phyloP scores from a whole-genome alignment of 2,329 filamentous ascomycete species.

The Trichoderma arundinaceum region DNA sequence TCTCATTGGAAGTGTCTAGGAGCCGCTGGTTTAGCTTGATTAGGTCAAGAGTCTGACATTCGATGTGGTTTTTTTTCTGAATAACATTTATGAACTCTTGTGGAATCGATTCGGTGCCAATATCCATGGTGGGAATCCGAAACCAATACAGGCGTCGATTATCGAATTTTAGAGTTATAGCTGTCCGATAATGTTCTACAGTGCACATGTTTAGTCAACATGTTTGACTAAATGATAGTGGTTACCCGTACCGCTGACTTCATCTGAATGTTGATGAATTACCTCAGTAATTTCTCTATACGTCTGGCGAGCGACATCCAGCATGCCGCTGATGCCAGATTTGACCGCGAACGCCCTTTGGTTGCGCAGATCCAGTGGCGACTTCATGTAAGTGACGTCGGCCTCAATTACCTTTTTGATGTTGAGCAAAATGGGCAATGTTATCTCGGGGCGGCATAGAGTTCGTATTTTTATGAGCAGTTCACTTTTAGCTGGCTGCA shows the following conservation, averaged over 20 bases:
- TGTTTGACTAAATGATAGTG: background rate
- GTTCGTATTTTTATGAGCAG: conserved; percentile 72
- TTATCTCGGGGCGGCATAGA: conserved; percentile 69
- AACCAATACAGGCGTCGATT: conserved; percentile 80
- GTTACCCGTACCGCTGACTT: conserved; percentile 63
- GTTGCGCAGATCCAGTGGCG: conserved; percentile 84
- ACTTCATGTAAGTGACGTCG: conserved; percentile 77
- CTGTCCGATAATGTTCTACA: conserved; percentile 54
- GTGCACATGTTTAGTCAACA: background rate
- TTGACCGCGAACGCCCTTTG: conserved; percentile 91
- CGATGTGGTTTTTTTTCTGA: conserved; percentile 73
- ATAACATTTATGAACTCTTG: conserved; percentile 74
- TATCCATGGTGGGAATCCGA: conserved; percentile 64
- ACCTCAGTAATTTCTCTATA: conserved; percentile 89
- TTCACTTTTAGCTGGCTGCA: conserved; percentile 66
- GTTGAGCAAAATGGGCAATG: conserved; percentile 63
- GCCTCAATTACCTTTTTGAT: conserved; percentile 78
- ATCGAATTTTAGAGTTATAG: conserved; percentile 75
- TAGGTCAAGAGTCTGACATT: conserved; percentile 86
- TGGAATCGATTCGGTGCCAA: conserved; percentile 66
- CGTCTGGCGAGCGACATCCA: conserved; percentile 86
- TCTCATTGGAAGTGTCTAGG: conserved; percentile 80
- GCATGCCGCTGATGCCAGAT: conserved; percentile 79
- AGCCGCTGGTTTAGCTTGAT: conserved; percentile 82
- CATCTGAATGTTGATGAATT: conserved; percentile 71